Evolutionary conservation across 139 green algal species (phyloP), one percentile per base, ranked within the genome.

Genomic region (Tetraselmis striata): DNA sequence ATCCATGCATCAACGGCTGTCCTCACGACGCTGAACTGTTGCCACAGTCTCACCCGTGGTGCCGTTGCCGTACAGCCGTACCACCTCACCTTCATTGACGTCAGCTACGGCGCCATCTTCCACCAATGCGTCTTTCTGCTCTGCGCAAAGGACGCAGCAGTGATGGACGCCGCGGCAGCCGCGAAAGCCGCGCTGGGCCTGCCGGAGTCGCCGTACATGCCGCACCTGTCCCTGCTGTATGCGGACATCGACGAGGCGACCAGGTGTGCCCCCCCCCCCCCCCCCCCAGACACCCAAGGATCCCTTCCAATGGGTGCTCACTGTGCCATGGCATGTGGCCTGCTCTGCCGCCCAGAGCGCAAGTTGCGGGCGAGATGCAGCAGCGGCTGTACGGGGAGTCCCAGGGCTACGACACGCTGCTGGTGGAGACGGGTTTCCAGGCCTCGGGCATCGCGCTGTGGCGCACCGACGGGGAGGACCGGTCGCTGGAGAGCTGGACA

Each of bases 161-260:
- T 78, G 29, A 79, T 80, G 31, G n/a, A 81, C 18, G 82, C 85
- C 0, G 80, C 29, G 2, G 83, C 79, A 1, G 59, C 83, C 25
- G 84, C 2, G 45, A 81, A n/a, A 75, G 67, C 25, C 86, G 80
- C 75, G 81, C 45, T 75, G 84, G 79, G 77, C 28, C 59, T 0
- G 77, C 74, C 77, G 24, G 2, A 78, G 0, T 5, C 28, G 1
- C 81, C 83, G 22, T 90, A 90, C 84, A 90, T 92, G 89, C 89
- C 89, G 11, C 89, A 92, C 84, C 82, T 90, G 28, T 89, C 84
- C 2, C 82, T 92, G 59, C 83, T 92, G 32, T 92, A 92, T 81
- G 77, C 84, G 1, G 88, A 89, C 59, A 74, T 84, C 18, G 31
- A 25, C 26, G n/a, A 79, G 29, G 31, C 1, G n/a, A 30, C 24